A percentile compares a stretch with the other conserved stretches of the same genome.
Conservation (phyloP, 768 basidiomycete species). For the Lyophyllum shimeji region DNA sequence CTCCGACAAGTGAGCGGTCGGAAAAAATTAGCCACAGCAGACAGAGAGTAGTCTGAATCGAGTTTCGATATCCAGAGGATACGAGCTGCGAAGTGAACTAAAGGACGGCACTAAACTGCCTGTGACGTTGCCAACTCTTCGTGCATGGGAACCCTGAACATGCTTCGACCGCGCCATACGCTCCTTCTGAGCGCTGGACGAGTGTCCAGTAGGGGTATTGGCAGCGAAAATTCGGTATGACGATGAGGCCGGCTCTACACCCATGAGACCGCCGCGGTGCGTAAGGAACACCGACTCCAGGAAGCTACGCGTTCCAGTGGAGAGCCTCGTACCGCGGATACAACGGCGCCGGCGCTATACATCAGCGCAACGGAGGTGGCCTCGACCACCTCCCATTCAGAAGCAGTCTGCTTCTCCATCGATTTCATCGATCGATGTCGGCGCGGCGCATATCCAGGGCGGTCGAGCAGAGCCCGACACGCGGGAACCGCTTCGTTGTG, state of each 20-base stretch:
- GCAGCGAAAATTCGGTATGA: background rate
- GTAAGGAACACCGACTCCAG: background rate
- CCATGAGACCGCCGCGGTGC: background rate
- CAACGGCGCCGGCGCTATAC: background rate
- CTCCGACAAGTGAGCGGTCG: slow-evolving; percentile 18
- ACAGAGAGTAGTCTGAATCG: slow-evolving; percentile 66
- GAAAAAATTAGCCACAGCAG: slow-evolving; percentile 36
- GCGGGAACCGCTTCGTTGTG: background rate
- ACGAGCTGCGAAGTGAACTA: slow-evolving; percentile 70
- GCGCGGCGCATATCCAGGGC: background rate
- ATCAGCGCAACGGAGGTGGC: background rate
- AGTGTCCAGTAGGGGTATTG: too few relatives aligned
- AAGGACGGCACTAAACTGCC: slow-evolving; percentile 39
- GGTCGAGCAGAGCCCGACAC: slow-evolving; percentile 1
- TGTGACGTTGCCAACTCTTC: slow-evolving; percentile 11
- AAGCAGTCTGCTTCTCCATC: background rate
- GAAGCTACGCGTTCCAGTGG: background rate
- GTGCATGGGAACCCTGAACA: slow-evolving; percentile 15
- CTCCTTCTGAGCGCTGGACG: background rate
- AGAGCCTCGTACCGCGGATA: background rate
- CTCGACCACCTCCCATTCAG: background rate
- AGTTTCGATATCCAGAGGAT: slow-evolving; percentile 38
- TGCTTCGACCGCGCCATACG: background rate
- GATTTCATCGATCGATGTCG: background rate
- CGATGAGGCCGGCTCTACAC: background rate